Evolutionary conservation across 306 rosid species (phyloP), one percentile per base, ranked within the genome.

Genomic region (Quillaja saponaria): DNA sequence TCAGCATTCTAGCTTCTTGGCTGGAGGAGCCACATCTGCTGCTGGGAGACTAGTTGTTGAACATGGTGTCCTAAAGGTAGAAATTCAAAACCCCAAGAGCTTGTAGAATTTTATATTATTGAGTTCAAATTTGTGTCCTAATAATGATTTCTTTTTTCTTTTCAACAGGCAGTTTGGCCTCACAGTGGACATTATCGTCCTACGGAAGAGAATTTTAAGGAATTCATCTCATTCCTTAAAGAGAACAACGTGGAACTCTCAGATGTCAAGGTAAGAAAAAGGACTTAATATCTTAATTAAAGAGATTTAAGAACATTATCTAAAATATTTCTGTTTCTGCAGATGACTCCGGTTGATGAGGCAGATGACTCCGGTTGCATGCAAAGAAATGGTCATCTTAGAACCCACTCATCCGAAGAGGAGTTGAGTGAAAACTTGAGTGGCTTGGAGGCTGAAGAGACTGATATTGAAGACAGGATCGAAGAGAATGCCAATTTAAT

Each of bases 1-100:
- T 78, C 99, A 94, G 78, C 99, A 94, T 58, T 94, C 99, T 8
- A 94, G 99, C 81, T 94, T 94, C 80, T 85, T 94, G 82, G 99
- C 99, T 65, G 99, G 99, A 63, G 99, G 99, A 42, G 99, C 99
- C 55, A 94, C 99, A 49, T 80, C 96, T 75, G 85, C 99, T 61
- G 97, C 99, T 2, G 99, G 99, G 56, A 85, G 97, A 83, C 75
- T 94, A 69, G 96, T 87, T 58, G 61, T 87, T 62, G 95, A 94
- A 48, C 33, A 80, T 21, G 99, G 99, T 59, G 72, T 80, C 76
- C 79, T 94, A 51, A 94, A 87, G 97, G 99, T 89, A 83, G 11
- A 60, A 48, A 41, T 63, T 45, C 34, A 11, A 42, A 6, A 39
- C 7, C 44, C 11, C 14, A 0, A 70, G 37, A 9, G 21, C 64